These are phyloP conservation scores for Grosmannia penicillata DNA, from an alignment of 2,329 filamentous ascomycete genomes.

Conservation along the genomic window DNA sequence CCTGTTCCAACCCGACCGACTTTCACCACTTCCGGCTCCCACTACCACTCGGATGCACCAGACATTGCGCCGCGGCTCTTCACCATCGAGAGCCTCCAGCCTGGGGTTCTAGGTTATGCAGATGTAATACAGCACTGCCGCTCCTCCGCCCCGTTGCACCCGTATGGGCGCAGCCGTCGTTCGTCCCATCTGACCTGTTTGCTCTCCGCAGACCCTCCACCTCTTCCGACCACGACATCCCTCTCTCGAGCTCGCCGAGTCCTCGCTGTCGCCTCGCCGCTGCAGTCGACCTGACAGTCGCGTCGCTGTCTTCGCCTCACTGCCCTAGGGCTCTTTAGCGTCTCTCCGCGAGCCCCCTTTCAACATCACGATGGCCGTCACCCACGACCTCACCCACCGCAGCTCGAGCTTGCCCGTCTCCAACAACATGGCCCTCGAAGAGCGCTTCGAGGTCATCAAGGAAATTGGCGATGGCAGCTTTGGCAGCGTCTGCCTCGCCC, in stretches of 20 bases:
- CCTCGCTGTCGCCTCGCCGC: neutral
- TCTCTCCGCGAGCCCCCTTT: too few species aligned
- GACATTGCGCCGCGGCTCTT: constrained; percentile 2
- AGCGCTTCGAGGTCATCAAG: constrained; percentile 92
- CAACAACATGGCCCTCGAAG: constrained; percentile 55
- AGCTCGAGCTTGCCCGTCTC: constrained; percentile 27
- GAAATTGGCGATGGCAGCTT: constrained; percentile 99
- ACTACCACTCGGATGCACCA: constrained; percentile 5
- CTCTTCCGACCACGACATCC: neutral
- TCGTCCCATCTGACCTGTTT: neutral
- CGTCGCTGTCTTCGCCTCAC: constrained; percentile 1
- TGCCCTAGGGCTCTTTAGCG: neutral
- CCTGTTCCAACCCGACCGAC: too few species aligned
- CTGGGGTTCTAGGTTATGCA: constrained; percentile 3
- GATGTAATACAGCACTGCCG: neutral
- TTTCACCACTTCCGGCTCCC: neutral
- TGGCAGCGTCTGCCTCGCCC: constrained; percentile 82
- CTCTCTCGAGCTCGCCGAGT: neutral
- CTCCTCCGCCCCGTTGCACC: neutral
- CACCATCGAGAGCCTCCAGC: constrained; percentile 1
- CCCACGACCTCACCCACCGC: constrained; percentile 57
- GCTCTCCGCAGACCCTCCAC: neutral
- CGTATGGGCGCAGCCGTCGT: neutral
- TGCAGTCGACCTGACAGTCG: neutral
- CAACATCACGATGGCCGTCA: constrained; percentile 52